Conservation (phyloP, 495 filamentous ascomycete species). For the Aeminium ludgeri region DNA sequence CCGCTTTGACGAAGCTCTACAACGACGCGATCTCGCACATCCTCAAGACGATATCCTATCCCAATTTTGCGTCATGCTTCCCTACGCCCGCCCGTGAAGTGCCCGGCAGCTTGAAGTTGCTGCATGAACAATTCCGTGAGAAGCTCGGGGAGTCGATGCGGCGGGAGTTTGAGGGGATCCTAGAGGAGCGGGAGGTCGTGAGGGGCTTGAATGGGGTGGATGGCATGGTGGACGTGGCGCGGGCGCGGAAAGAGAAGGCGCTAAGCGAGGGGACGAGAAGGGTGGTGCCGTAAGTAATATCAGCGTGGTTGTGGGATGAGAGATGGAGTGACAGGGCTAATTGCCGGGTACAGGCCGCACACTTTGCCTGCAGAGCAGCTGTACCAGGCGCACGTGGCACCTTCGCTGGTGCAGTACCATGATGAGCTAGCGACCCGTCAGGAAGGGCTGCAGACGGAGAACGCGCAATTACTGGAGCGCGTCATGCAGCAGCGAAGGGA, state of each 20-base stretch:
- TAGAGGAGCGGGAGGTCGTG: slow-evolving; percentile 54
- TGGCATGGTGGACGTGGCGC: slow-evolving; percentile 53
- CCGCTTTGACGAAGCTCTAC: slow-evolving; percentile 53
- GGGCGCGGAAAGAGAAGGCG: slow-evolving; percentile 34
- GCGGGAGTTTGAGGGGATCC: slow-evolving; percentile 63
- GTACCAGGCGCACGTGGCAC: slow-evolving; percentile 52
- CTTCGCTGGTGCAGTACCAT: slow-evolving; percentile 45
- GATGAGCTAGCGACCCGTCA: slow-evolving; percentile 43
- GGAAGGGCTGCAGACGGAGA: slow-evolving; percentile 44
- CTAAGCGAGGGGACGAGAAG: slow-evolving; percentile 2
- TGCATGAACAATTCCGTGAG: slow-evolving; percentile 21
- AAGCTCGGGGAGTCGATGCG: slow-evolving; percentile 17
- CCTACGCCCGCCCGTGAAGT: slow-evolving; percentile 60
- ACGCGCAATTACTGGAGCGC: slow-evolving; percentile 42
- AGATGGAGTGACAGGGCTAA: neutral
- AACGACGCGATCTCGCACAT: slow-evolving; percentile 50
- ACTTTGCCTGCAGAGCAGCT: slow-evolving; percentile 51
- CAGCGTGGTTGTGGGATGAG: neutral
- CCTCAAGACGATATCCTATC: slow-evolving; percentile 53
- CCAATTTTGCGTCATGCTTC: slow-evolving; percentile 75
- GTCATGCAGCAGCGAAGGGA: slow-evolving; percentile 54
- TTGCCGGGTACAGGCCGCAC: slow-evolving; percentile 42
- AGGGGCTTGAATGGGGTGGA: slow-evolving; percentile 69
- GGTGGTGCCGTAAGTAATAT: slow-evolving; percentile 30
- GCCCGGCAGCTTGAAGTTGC: slow-evolving; percentile 31